Evolutionary conservation across 306 rosid genomes (phyloP), one percentile per base, ranked within the genome.

Genomic region (Phaseolus lunatus): DNA sequence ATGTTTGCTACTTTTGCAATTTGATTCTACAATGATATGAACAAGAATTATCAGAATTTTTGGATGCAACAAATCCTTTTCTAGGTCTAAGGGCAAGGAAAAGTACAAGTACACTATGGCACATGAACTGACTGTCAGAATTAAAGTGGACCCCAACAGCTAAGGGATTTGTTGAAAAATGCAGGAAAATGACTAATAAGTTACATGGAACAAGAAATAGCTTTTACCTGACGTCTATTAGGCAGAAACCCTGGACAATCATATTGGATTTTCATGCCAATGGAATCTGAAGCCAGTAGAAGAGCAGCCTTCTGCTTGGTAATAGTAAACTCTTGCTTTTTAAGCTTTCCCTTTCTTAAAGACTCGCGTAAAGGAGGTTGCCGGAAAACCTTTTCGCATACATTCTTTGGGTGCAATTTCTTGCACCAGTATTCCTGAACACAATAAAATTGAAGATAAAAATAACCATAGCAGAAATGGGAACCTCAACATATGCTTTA

Each of bases 371-470:
- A 72, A 52, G 97, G 88, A 76, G 98, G 96, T 72, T 95, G 98
- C 85, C 98, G 85, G 73, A 76, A 95, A 75, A 95, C 98, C 82
- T 92, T 95, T 89, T 95, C 96, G 43, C 98, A 95, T 8, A 95
- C 98, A 84, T 90, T 84, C 85, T 92, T 95, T 37, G 98, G 98
- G 78, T 92, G 98, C 90, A 92, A 86, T 78, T 87, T 88, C 87
- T 89, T 92, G 84, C 97, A 95, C 98, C 98, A 95, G 80, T 92
- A 92, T 81, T 92, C 98, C 98, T 92, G 86, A 59, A 84, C 26
- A 84, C 64, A 57, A 85, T 29, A 84, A 71, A 75, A 67, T 39
- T 14, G 24, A 68, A 59, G 68, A 59, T 44, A 65, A 15, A 1
- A 58, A 69, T 70, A 72, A 67, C 20, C 52, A 67, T 52, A 45